Percentiles rank a stretch among this genome's conserved stretches.
Evolutionary conservation across 1,284 basidiomycete species (phyloP).

Genomic region (Ustilago vetiveriae): DNA sequence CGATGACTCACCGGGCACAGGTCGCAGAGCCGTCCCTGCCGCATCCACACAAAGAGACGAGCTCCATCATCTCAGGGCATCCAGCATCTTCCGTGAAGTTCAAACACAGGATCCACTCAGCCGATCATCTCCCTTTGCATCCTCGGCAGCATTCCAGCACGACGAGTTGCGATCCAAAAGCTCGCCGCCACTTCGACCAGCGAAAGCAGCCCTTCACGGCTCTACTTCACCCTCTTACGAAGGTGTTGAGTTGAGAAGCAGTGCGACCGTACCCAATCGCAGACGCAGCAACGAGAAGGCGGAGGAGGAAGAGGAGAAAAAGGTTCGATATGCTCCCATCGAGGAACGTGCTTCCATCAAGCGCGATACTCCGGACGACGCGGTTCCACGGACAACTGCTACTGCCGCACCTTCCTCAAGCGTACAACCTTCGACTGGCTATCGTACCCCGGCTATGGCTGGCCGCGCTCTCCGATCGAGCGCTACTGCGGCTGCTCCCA

Average conservation of each 20-base stretch:
- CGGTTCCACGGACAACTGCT: slow-evolving; percentile 1
- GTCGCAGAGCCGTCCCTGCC: slow-evolving; percentile 26
- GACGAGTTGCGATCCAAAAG: slow-evolving; percentile 37
- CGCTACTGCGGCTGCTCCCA: slow-evolving; percentile 16
- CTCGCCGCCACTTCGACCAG: slow-evolving; percentile 30
- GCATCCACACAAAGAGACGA: slow-evolving; percentile 31
- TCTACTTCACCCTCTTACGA: slow-evolving; percentile 18
- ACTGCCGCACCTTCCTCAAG: slow-evolving; percentile 12
- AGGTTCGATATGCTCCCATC: slow-evolving; percentile 32
- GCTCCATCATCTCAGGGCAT: slow-evolving; percentile 23
- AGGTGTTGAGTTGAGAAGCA: slow-evolving; percentile 5
- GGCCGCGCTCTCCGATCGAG: slow-evolving; percentile 33
- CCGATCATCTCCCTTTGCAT: slow-evolving; percentile 37
- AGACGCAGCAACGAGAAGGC: slow-evolving; percentile 28
- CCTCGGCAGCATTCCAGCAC: slow-evolving; percentile 2
- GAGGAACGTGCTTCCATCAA: slow-evolving; percentile 34
- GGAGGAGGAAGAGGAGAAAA: slow-evolving; percentile 37
- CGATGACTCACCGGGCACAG: slow-evolving; percentile 47
- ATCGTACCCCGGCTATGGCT: slow-evolving; percentile 49
- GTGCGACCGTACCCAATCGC: slow-evolving; percentile 12
- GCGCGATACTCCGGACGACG: slow-evolving; percentile 31
- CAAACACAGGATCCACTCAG: slow-evolving; percentile 19
- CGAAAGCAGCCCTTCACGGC: slow-evolving; percentile 5
- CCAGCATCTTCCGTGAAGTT: slow-evolving; percentile 29
- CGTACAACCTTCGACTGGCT: slow-evolving; percentile 21